These are phyloP conservation scores for Quercus robur DNA, from an alignment of 306 rosid species.

Conservation along the genomic window DNA sequence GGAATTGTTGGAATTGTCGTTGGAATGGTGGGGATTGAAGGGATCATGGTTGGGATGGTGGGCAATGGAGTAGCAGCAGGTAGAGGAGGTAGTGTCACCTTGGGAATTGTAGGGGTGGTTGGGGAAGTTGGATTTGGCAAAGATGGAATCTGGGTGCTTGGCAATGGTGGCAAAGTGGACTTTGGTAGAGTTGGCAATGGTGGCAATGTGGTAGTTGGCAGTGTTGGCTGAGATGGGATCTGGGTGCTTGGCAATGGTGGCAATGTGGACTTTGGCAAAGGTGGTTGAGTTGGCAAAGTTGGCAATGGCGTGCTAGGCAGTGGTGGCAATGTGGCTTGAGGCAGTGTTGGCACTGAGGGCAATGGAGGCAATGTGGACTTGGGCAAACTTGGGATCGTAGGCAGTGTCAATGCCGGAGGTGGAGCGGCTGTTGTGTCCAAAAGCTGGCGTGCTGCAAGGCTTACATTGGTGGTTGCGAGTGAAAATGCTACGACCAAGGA, in stretches of 20 bases:
- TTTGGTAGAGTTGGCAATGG: constrained; percentile 19
- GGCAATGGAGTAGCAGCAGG: no score
- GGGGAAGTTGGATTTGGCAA: constrained; percentile 18
- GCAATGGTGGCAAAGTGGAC: not conserved
- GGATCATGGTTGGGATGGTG: no score
- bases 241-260: constrained; percentile 7
- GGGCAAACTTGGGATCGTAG: constrained; percentile 11
- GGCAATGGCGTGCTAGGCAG: constrained; percentile 24
- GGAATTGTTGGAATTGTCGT: no score
- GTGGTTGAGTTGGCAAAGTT: constrained; percentile 1
- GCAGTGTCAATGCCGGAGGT: constrained; percentile 16
- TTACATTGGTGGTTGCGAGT: constrained; percentile 20
- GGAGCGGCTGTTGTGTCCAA: constrained; percentile 28
- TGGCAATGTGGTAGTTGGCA: constrained; percentile 13
- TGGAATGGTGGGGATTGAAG: no score
- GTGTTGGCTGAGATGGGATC: no score
- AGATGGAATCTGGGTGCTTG: constrained; percentile 13
- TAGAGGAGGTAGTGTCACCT: no score
- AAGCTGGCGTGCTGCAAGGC: constrained; percentile 29
- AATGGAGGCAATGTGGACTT: constrained; percentile 14
- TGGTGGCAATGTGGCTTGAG: constrained; percentile 3
- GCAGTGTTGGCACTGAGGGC: constrained; percentile 2
- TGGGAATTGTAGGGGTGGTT: no score
- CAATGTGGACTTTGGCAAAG: not conserved
- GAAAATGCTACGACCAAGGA: constrained; percentile 1